phyloP scores from a whole-genome alignment of 2,329 filamentous ascomycete genomes.

The Hysterium pulicare region DNA sequence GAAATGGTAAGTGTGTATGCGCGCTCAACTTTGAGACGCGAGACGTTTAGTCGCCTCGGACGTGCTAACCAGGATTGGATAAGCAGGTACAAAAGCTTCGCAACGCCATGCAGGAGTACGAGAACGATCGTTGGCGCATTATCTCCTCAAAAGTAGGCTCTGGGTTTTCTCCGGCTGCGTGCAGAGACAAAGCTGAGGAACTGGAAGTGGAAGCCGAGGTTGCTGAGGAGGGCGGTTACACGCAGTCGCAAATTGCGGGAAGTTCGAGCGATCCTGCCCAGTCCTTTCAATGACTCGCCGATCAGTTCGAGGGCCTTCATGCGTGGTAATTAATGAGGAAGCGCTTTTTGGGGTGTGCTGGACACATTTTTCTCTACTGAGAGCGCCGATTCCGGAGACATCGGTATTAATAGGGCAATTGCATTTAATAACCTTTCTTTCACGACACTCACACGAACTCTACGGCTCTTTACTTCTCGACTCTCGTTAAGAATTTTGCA shows the following conservation, averaged over 20 bases:
- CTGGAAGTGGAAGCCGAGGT: conserved; percentile 41
- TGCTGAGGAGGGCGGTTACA: conserved; percentile 25
- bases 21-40: conserved; percentile 30
- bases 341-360: conserved; percentile 25
- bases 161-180: conserved; percentile 83
- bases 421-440: conserved; percentile 29
- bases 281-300: conserved; percentile 36
- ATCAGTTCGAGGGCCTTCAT: conserved; percentile 25
- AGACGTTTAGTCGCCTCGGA: conserved; percentile 31
- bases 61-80: conserved; percentile 31
- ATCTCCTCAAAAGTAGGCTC: conserved; percentile 87
- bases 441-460: conserved; percentile 27
- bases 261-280: conserved; percentile 29
- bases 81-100: conserved; percentile 71
- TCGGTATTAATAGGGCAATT: conserved; percentile 15
- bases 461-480: conserved; percentile 26
- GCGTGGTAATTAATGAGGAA: conserved; percentile 20
- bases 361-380: conserved; percentile 17
- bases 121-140: conserved; percentile 90
- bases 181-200: conserved; percentile 74
- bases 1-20: conserved; percentile 67
- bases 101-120: conserved; percentile 75
- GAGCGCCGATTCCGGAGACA: conserved; percentile 12
- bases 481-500: conserved; percentile 14
- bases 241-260: conserved; percentile 26